Conservation (phyloP, 345 rosid genomes). For the Arabis hirsuta region DNA sequence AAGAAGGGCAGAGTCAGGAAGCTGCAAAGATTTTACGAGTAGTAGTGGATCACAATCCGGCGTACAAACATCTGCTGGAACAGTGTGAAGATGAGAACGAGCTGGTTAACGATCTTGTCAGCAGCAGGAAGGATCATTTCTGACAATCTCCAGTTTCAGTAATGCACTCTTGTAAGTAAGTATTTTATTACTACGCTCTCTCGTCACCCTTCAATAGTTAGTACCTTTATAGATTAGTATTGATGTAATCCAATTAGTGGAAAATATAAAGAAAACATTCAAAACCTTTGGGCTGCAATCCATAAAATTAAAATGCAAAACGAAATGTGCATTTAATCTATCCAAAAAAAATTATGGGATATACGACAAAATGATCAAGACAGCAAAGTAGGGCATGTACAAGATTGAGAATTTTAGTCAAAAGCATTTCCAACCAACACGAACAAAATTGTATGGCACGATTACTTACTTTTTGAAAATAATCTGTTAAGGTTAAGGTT, state of each 20-base stretch:
- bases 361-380: no score
- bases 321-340: no score
- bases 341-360: no score
- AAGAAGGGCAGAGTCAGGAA: conserved; percentile 69
- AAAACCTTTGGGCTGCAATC: background rate
- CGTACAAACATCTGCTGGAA: conserved; percentile 51
- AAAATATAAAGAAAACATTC: background rate
- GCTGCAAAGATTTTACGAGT: conserved; percentile 62
- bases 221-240: background rate
- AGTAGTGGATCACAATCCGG: conserved; percentile 67
- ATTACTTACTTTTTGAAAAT: no score
- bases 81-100: conserved; percentile 58
- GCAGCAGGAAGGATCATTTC: conserved; percentile 39
- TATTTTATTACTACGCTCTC: conserved; percentile 3
- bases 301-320: no score
- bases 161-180: background rate
- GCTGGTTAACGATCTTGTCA: conserved; percentile 39
- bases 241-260: background rate
- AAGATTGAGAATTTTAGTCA: no score
- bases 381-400: no score
- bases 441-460: no score
- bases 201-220: background rate
- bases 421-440: no score
- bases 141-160: conserved; percentile 1
- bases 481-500: no score